Percentiles rank a stretch among this genome's conserved stretches.
Evolutionary conservation across 2,329 filamentous ascomycete species (phyloP).

Genomic region (Cladosporium sp.): DNA sequence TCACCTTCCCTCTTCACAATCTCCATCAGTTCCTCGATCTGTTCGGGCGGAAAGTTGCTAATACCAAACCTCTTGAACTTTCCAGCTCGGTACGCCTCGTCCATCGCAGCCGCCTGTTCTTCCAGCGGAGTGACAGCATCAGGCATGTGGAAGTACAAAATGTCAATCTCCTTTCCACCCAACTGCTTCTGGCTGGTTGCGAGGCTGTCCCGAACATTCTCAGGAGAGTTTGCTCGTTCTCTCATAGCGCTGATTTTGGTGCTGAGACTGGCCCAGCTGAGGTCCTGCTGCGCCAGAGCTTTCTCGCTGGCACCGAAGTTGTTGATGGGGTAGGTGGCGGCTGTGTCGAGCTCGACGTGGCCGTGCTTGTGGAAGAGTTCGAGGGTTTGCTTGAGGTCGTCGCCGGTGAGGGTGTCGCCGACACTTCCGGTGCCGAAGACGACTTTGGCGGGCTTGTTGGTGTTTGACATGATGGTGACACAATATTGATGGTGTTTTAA

Average conservation of each 20-base stretch:
- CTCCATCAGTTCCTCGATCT: slow-evolving; percentile 44
- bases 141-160: slow-evolving; percentile 56
- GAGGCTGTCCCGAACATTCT: slow-evolving; percentile 33
- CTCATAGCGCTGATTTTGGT: slow-evolving; percentile 28
- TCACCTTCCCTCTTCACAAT: slow-evolving; percentile 8
- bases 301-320: slow-evolving; percentile 33
- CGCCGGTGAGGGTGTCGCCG: slow-evolving; percentile 4
- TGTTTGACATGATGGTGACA: neutral
- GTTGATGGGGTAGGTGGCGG: slow-evolving; percentile 29
- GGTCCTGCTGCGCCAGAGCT: slow-evolving; percentile 27
- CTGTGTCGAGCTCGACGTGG: slow-evolving; percentile 36
- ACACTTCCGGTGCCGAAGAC: slow-evolving; percentile 7
- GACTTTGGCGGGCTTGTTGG: slow-evolving; percentile 7
- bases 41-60: slow-evolving; percentile 50
- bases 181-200: slow-evolving; percentile 44
- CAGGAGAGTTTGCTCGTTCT: slow-evolving; percentile 18
- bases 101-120: slow-evolving; percentile 50
- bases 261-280: slow-evolving; percentile 34
- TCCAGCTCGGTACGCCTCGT: slow-evolving; percentile 50
- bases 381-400: neutral
- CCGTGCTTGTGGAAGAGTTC: slow-evolving; percentile 32
- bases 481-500: neutral
- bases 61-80: slow-evolving; percentile 50
- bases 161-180: slow-evolving; percentile 46
- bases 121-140: slow-evolving; percentile 51